These are phyloP conservation scores for Exophiala lecanii-corni DNA, from an alignment of 2,329 filamentous ascomycete genomes.

Conservation along the genomic window DNA sequence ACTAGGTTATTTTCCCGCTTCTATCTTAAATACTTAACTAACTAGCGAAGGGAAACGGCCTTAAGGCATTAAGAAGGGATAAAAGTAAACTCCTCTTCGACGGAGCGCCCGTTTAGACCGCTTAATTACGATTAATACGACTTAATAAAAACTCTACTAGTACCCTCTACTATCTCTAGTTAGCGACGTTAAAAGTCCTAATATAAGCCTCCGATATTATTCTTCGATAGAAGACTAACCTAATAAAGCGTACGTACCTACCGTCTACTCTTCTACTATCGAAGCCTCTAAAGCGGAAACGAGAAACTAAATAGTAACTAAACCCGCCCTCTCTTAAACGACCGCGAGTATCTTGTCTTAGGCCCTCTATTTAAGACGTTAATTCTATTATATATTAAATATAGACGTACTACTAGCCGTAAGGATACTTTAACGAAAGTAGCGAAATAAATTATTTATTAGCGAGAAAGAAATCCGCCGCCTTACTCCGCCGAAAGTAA, in stretches of 20 bases:
- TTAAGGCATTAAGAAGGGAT: conserved; percentile 1
- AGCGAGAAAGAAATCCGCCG: conserved; percentile 1
- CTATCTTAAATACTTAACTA: background rate
- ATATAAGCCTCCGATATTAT: conserved; percentile 1
- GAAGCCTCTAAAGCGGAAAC: conserved; percentile 3
- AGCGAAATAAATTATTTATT: conserved; percentile 1
- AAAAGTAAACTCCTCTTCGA: conserved; percentile 4
- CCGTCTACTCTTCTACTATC: conserved; percentile 1
- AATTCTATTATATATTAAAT: conserved; percentile 1
- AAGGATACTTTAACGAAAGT: conserved; percentile 1
- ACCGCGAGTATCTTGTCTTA: background rate
- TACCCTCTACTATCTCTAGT: conserved; percentile 3
- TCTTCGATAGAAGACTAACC: background rate
- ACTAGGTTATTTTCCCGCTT: conserved; percentile 4
- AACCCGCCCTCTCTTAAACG: conserved; percentile 1
- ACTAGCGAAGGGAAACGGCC: conserved; percentile 1
- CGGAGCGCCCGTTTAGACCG: conserved; percentile 3
- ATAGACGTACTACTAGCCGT: background rate
- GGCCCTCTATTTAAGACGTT: background rate
- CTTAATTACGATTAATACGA: conserved; percentile 1
- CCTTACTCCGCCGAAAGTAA: conserved; percentile 13
- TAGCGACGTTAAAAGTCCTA: conserved; percentile 4
- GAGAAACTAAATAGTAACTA: conserved; percentile 5
- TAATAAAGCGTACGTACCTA: conserved; percentile 1
- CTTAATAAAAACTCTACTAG: background rate